Base-by-base conservation (phyloP, 2,329 filamentous ascomycete genomes). In the Geosmithia morbida region DNA sequence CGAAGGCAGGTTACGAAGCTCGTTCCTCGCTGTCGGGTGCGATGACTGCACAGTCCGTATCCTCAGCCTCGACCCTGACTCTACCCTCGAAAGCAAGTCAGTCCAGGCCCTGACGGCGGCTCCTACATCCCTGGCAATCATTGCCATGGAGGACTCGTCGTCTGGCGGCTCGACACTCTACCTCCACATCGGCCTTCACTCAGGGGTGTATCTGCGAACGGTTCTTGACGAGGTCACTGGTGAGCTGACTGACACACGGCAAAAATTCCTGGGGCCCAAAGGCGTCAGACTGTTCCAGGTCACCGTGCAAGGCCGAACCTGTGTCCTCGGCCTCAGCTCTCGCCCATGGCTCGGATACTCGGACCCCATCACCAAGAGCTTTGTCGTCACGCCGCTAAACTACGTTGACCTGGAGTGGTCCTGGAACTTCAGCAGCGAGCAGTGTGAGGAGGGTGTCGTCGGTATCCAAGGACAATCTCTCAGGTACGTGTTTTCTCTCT, bases 21-120 rank as follows among this genome's bases (percentile, higher is more conserved):
- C 87, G 1, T 98, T 94, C 67, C 72, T 97, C 47, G 94, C 94
- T 42, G 90, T 99, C 43, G 94, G 94, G 6, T 97, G 90, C 59
- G 92, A 96, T 57, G 92, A 99, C 64, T 88, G 87, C 50, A 97
- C 92, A 1, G 92, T 98, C 47, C 85, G 92, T 47, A 87, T 98
- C 47, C 75, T 94, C 48, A 94, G 88, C 57, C 68, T 96, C 29
- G 87, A 94, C 57, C 87, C 88, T 0, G 89, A 96, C 53, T 85
- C 86, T 2, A 94, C 88, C 0, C 69, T 98, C 11, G 87, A 95
- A 62, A 92, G 84, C 62, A 94, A 94, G 59, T 96, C 88, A 3
- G 86, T 98, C 2, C 92, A 97, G 63, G 90, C 89, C 16, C 68
- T 97, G 52, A 94, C 89, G 2, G 89, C 90, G 2, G 84, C 88